Evolutionary conservation across 805 yeast species (phyloP).

Genomic region (Candida xyloterini): DNA sequence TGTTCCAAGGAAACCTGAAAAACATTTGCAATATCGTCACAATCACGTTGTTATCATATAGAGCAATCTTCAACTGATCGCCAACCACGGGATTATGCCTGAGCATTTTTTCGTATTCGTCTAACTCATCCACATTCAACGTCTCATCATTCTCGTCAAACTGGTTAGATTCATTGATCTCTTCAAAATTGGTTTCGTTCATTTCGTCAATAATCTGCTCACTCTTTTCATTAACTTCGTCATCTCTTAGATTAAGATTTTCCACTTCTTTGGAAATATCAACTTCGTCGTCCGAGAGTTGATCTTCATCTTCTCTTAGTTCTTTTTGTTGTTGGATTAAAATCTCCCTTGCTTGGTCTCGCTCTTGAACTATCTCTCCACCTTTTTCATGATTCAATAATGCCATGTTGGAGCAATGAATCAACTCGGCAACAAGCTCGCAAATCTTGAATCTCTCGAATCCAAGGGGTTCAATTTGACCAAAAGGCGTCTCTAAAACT

Average conservation of each 20-base stretch:
- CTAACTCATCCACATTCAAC: conserved; percentile 23
- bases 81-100: conserved; percentile 67
- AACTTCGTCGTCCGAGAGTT: conserved; percentile 29
- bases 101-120: conserved; percentile 32
- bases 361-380: conserved; percentile 60
- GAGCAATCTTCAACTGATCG: conserved; percentile 77
- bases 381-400: conserved; percentile 76
- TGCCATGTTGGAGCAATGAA: conserved; percentile 98
- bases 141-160: conserved; percentile 28
- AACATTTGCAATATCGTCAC: conserved; percentile 63
- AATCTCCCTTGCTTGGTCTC: conserved; percentile 64
- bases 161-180: conserved; percentile 8
- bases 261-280: conserved; percentile 35
- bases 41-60: conserved; percentile 71
- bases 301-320: conserved; percentile 23
- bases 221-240: conserved; percentile 5
- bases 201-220: conserved; percentile 9
- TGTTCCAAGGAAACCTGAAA: conserved; percentile 91
- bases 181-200: conserved; percentile 16
- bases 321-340: conserved; percentile 37
- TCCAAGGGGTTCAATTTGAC: conserved; percentile 72
- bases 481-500: conserved; percentile 60
- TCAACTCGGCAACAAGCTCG: conserved; percentile 87
- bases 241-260: conserved; percentile 23
- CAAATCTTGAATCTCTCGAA: conserved; percentile 88